These are phyloP conservation scores for Malbranchea cinnamomea DNA, from an alignment of 2,329 filamentous ascomycete genomes.

Conservation along the genomic window DNA sequence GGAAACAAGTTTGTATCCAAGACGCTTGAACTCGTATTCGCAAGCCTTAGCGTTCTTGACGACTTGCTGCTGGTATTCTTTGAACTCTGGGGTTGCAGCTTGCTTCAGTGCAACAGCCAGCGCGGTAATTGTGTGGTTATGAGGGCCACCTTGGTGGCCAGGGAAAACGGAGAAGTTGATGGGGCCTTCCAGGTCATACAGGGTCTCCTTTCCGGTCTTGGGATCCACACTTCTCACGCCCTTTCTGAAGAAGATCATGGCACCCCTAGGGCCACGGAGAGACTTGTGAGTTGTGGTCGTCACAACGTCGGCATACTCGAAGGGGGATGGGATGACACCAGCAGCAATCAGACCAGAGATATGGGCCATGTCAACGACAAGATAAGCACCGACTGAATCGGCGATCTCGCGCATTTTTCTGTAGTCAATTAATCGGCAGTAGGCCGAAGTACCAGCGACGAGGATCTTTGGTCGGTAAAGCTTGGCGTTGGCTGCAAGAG, in stretches of 20 bases:
- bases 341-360: conserved; percentile 90
- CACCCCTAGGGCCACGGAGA: conserved; percentile 81
- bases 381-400: conserved; percentile 81
- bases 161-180: conserved; percentile 98
- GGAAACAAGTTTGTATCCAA: conserved; percentile 75
- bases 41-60: conserved; percentile 83
- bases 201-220: conserved; percentile 71
- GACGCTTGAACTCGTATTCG: conserved; percentile 52
- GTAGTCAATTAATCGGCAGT: conserved; percentile 93
- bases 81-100: conserved; percentile 77
- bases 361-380: conserved; percentile 93
- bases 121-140: conserved; percentile 98
- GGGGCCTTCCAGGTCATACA: conserved; percentile 80
- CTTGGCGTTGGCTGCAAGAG: conserved; percentile 71
- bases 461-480: conserved; percentile 93
- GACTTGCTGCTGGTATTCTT: conserved; percentile 79
- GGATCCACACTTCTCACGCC: conserved; percentile 69
- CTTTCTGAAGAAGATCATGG: conserved; percentile 97
- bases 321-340: conserved; percentile 80
- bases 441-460: conserved; percentile 86
- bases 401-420: conserved; percentile 78
- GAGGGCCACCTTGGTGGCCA: conserved; percentile 91
- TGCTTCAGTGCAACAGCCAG: conserved; percentile 90
- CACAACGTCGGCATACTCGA: conserved; percentile 80
- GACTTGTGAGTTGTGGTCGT: conserved; percentile 98